Evolutionary conservation across 495 filamentous ascomycete genomes (phyloP).

Genomic region (Penicillium verhagenii): DNA sequence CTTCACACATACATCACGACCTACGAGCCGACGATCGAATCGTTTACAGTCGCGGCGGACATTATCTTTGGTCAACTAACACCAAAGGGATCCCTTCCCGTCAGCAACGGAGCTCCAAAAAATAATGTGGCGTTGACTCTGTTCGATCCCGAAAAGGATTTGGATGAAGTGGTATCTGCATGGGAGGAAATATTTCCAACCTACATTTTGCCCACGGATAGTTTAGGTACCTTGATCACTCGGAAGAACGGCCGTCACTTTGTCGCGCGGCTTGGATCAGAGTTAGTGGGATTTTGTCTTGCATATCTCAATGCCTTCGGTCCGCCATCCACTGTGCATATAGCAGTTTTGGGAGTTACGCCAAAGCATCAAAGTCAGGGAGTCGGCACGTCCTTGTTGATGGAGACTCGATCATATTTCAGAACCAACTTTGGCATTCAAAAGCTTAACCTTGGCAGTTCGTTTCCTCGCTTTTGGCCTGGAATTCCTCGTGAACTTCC

Average conservation of each 20-base stretch:
- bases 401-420: conserved; percentile 32
- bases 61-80: conserved; percentile 40
- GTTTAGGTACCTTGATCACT: conserved; percentile 28
- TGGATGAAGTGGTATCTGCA: conserved; percentile 27
- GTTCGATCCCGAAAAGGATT: conserved; percentile 27
- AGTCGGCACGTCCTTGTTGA: conserved; percentile 43
- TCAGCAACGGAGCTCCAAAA: conserved; percentile 20
- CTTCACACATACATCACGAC: conserved; percentile 47
- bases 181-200: conserved; percentile 46
- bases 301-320: conserved; percentile 31
- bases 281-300: conserved; percentile 46
- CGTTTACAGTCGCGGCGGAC: conserved; percentile 40
- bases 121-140: conserved; percentile 18
- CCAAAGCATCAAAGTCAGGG: conserved; percentile 39
- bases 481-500: conserved; percentile 44
- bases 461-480: conserved; percentile 51
- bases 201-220: conserved; percentile 32
- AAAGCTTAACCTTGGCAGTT: conserved; percentile 38
- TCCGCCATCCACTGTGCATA: conserved; percentile 25
- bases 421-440: conserved; percentile 22
- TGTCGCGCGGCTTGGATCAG: conserved; percentile 28
- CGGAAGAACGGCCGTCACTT: conserved; percentile 32
- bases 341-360: conserved; percentile 44
- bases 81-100: conserved; percentile 38
- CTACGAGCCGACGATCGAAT: conserved; percentile 50